Evolutionary conservation across 192 early-diverging fungal genomes (phyloP).

Genomic region (Thamnidium elegans): DNA sequence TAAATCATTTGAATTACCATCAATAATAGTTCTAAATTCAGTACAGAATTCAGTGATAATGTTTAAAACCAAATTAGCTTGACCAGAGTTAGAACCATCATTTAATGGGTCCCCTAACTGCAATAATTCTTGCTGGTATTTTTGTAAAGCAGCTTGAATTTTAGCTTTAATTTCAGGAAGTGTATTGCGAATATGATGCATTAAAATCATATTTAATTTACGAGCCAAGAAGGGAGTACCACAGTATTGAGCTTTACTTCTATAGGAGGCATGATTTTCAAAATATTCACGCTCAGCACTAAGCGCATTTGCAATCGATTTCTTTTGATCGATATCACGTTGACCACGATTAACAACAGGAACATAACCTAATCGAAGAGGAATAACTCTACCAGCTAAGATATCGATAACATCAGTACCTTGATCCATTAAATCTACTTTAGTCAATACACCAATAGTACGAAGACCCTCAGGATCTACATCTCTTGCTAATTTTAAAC

Average conservation of each 20-base stretch:
- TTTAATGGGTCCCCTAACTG: conserved; percentile 89
- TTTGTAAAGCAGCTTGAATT: conserved; percentile 79
- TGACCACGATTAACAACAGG: conserved; percentile 99
- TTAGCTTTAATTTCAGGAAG: conserved; percentile 99
- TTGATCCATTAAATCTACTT: conserved; percentile 99
- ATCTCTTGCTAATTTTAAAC: conserved; percentile 96
- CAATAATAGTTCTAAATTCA: conserved; percentile 94
- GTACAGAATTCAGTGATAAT: conserved; percentile 99
- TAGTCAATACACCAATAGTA: conserved; percentile 99
- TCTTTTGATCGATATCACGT: conserved; percentile 93
- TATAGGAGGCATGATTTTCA: conserved; percentile 92
- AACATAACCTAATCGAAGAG: conserved; percentile 94
- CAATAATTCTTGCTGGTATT: conserved; percentile 84
- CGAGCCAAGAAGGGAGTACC: conserved; percentile 98
- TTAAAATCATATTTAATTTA: conserved; percentile 96
- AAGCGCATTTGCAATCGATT: conserved; percentile 76
- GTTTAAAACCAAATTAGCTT: conserved; percentile 89
- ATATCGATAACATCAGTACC: conserved; percentile 99
- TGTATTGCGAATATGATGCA: conserved; percentile 98
- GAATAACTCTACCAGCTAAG: conserved; percentile 94
- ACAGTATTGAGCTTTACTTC: conserved; percentile 96
- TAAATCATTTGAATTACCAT: conserved; percentile 94
- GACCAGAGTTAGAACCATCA: conserved; percentile 66
- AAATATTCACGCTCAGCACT: conserved; percentile 88
- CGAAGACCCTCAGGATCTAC: conserved; percentile 98